Evolutionary conservation across 345 rosid genomes (phyloP).

Genomic region (Rubroshorea leprosula): DNA sequence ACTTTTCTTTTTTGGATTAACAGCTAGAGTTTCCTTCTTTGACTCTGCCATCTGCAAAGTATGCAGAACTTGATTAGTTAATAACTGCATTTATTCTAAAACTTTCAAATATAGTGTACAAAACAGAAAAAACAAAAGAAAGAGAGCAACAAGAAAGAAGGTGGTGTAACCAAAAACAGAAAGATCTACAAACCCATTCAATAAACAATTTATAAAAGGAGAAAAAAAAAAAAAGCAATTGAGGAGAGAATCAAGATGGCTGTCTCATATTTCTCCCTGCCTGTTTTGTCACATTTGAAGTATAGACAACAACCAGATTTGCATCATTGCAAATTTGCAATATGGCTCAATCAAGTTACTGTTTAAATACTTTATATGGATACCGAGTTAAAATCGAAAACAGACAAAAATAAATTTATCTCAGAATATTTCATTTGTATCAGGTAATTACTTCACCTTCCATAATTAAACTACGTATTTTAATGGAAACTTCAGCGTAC

Average conservation of each 20-base stretch:
- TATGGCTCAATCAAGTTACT: too few relatives aligned
- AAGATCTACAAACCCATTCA: neutral
- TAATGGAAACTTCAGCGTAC: too few relatives aligned
- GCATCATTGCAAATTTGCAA: too few relatives aligned
- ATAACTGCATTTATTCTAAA: neutral
- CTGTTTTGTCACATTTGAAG: too few relatives aligned
- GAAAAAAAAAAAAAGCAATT: neutral
- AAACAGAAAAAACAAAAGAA: neutral
- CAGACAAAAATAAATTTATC: too few relatives aligned
- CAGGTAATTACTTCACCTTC: too few relatives aligned
- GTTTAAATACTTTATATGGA: too few relatives aligned
- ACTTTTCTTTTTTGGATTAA: constrained; percentile 30
- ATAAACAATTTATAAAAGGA: neutral
- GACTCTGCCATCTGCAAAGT: constrained; percentile 36
- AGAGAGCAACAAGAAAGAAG: constrained; percentile 7
- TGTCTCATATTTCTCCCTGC: too few relatives aligned
- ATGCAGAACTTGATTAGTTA: neutral
- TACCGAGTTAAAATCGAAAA: too few relatives aligned
- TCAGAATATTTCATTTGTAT: too few relatives aligned
- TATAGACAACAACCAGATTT: too few relatives aligned
- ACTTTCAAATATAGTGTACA: neutral
- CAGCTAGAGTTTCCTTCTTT: constrained; percentile 32
- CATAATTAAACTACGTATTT: too few relatives aligned
- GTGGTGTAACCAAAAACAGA: neutral
- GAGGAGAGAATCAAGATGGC: neutral